These are phyloP conservation scores for Penicillium robsamsonii DNA, from an alignment of 495 filamentous ascomycete species.

Conservation along the genomic window DNA sequence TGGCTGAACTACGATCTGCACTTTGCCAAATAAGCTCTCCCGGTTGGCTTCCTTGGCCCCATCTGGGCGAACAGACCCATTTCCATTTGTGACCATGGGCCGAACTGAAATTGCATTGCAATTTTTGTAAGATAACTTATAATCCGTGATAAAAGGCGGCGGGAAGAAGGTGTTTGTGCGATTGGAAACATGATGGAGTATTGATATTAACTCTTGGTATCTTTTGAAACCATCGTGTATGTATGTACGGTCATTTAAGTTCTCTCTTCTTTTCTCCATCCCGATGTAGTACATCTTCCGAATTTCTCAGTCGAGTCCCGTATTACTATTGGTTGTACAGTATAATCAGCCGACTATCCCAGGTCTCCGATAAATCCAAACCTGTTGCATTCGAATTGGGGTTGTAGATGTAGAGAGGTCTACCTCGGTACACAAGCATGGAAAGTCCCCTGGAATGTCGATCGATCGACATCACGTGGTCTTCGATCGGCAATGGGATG, in stretches of 20 bases:
- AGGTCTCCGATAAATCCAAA: slow-evolving; percentile 1
- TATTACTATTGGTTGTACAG: slow-evolving; percentile 13
- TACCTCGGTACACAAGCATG: too few relatives aligned
- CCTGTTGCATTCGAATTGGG: background rate
- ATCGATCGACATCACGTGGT: background rate
- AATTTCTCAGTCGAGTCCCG: slow-evolving; percentile 12
- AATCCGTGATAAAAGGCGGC: background rate
- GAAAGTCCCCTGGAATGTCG: background rate
- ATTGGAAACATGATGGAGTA: background rate
- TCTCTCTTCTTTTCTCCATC: background rate
- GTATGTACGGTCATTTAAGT: slow-evolving; percentile 1
- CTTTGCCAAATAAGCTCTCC: slow-evolving; percentile 80
- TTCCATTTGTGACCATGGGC: slow-evolving; percentile 2
- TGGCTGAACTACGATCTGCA: slow-evolving; percentile 97
- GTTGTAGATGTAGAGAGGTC: background rate
- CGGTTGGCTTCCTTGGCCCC: background rate
- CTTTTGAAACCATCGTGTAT: background rate
- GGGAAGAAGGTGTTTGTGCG: background rate
- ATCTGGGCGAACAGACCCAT: background rate
- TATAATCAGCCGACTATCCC: slow-evolving; percentile 5
- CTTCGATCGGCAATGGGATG: background rate
- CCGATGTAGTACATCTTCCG: slow-evolving; percentile 4
- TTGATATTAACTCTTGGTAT: background rate
- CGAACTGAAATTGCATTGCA: slow-evolving; percentile 9
- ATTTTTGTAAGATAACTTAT: slow-evolving; percentile 10